phyloP scores from a whole-genome alignment of 139 green algal genomes.

The Coccomyxa sp. region DNA sequence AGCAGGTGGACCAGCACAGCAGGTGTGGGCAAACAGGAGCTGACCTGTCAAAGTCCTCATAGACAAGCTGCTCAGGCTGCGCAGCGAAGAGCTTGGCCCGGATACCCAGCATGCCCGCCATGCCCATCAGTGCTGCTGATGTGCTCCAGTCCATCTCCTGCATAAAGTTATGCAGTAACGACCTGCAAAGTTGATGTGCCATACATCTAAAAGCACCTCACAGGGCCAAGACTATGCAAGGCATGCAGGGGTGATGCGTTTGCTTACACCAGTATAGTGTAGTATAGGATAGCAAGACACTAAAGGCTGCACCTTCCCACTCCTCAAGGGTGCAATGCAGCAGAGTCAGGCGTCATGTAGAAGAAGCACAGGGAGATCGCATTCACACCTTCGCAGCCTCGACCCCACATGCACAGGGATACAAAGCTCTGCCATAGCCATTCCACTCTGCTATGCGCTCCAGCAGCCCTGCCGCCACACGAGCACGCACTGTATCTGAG shows the following conservation, averaged over 20 bases:
- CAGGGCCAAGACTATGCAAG: no score
- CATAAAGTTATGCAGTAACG: no score
- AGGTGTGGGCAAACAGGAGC: not conserved
- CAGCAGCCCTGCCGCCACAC: conserved; percentile 32
- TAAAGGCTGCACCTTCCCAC: no score
- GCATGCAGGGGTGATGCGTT: no score
- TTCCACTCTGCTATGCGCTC: conserved; percentile 44
- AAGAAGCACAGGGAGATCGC: no score
- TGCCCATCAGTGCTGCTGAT: conserved; percentile 9
- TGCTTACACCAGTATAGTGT: no score
- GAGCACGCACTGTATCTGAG: conserved; percentile 30
- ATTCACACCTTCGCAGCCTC: conserved; percentile 5
- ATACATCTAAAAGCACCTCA: no score
- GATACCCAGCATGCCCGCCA: conserved; percentile 21
- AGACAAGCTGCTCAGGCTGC: conserved; percentile 24
- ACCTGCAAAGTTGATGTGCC: no score
- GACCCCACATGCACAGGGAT: conserved; percentile 22
- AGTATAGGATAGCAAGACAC: no score
- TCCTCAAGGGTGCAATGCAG: no score
- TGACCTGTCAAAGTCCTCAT: conserved; percentile 32
- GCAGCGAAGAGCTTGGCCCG: conserved; percentile 30
- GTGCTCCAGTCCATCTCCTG: conserved; percentile 2
- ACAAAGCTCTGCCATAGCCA: conserved; percentile 29
- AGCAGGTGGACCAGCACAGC: not conserved
- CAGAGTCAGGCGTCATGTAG: no score